Conservation (phyloP, 257 asterid species). For the Knoxia roxburghii region DNA sequence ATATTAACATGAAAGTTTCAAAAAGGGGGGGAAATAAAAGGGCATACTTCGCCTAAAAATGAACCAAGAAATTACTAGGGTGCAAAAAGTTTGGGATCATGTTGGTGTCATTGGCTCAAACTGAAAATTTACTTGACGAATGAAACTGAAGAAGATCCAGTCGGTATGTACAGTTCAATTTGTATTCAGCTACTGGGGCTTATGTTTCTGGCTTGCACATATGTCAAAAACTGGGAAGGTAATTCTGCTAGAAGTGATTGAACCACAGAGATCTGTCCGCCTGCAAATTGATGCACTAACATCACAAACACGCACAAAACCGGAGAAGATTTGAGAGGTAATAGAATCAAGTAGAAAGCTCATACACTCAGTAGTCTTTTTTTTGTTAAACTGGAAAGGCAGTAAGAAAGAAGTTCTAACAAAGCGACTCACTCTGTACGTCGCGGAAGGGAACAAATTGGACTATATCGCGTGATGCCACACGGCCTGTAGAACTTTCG, state of each 20-base stretch:
- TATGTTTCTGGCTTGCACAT: slow-evolving; percentile 67
- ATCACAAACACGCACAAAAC: background rate
- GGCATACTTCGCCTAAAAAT: slow-evolving; percentile 5
- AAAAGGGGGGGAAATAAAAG: background rate
- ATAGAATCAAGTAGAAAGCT: background rate
- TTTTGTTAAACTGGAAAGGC: background rate
- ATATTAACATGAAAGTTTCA: background rate
- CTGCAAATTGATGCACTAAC: slow-evolving; percentile 38
- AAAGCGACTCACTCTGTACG: slow-evolving; percentile 58
- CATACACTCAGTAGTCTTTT: background rate
- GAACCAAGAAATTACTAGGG: background rate
- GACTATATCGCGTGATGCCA: slow-evolving; percentile 94
- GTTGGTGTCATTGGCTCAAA: slow-evolving; percentile 9
- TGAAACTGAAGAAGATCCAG: slow-evolving; percentile 8
- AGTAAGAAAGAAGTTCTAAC: background rate
- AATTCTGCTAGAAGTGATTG: slow-evolving; percentile 90
- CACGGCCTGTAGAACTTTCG: slow-evolving; percentile 79
- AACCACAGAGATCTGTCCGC: slow-evolving; percentile 64
- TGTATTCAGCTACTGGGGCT: slow-evolving; percentile 41
- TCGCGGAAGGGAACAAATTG: slow-evolving; percentile 94
- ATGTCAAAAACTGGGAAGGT: slow-evolving; percentile 84
- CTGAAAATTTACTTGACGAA: slow-evolving; percentile 11
- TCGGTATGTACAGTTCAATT: slow-evolving; percentile 39
- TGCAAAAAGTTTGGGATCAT: background rate
- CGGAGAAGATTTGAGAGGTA: background rate